Conservation (phyloP, 441 rosid species). For the Adansonia grandidieri region DNA sequence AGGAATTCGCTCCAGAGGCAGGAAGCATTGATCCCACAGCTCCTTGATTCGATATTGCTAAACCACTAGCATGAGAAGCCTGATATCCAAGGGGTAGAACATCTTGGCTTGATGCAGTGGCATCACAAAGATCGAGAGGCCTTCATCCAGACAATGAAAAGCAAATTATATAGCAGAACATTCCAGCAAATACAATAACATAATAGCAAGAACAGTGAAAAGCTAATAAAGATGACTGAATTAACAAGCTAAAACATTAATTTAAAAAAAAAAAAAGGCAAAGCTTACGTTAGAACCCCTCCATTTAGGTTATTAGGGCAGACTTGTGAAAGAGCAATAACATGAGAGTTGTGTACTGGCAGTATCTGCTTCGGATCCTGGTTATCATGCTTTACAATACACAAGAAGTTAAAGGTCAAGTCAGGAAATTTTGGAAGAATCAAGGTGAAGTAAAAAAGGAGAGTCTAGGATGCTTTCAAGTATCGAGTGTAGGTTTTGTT, state of each 20-base stretch:
- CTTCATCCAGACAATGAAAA: slow-evolving; percentile 58
- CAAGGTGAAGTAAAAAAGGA: slow-evolving; percentile 24
- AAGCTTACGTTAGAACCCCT: slow-evolving; percentile 72
- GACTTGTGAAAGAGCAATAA: slow-evolving; percentile 82
- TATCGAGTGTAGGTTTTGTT: slow-evolving; percentile 9
- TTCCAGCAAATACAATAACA: slow-evolving; percentile 29
- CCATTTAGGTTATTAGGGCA: slow-evolving; percentile 88
- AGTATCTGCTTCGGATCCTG: slow-evolving; percentile 76
- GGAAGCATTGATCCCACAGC: slow-evolving; percentile 60
- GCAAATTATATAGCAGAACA: slow-evolving; percentile 27
- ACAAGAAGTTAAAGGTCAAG: slow-evolving; percentile 38
- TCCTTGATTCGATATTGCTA: slow-evolving; percentile 70
- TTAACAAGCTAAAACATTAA: slow-evolving; percentile 17
- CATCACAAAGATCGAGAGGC: slow-evolving; percentile 96
- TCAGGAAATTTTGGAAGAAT: slow-evolving; percentile 34
- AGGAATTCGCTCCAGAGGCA: slow-evolving; percentile 63
- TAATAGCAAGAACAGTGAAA: slow-evolving; percentile 17
- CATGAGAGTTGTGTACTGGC: slow-evolving; percentile 83
- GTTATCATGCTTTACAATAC: slow-evolving; percentile 62
- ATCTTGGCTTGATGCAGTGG: slow-evolving; percentile 69
- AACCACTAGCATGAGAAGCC: slow-evolving; percentile 61
- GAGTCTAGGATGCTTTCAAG: slow-evolving; percentile 20
- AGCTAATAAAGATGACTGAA: slow-evolving; percentile 19
- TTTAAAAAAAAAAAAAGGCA: slow-evolving; percentile 27
- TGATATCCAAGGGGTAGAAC: slow-evolving; percentile 62